Conservation (phyloP, 371 early-diverging fungal species). For the Haplosporangium sp. region DNA sequence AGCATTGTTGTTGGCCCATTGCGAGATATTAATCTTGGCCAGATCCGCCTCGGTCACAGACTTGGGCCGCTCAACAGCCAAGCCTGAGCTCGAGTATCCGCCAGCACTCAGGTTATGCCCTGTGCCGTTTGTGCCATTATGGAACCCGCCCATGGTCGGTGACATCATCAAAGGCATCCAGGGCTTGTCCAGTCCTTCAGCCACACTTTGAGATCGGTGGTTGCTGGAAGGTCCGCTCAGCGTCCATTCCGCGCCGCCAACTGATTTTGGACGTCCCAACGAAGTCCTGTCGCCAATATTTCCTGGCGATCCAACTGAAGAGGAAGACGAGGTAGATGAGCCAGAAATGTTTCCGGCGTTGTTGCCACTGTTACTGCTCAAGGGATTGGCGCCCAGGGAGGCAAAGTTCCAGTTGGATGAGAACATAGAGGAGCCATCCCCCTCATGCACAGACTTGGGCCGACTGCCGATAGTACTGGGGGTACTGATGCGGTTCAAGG, state of each 20-base stretch:
- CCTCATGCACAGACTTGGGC: constrained; percentile 64
- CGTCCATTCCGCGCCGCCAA: constrained; percentile 75
- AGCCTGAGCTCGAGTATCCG: constrained; percentile 46
- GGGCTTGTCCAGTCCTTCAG: constrained; percentile 40
- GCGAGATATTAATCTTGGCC: constrained; percentile 42
- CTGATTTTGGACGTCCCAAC: constrained; percentile 73
- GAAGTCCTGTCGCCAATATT: constrained; percentile 55
- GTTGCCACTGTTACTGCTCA: constrained; percentile 19
- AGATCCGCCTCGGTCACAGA: constrained; percentile 63
- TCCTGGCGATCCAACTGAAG: constrained; percentile 43
- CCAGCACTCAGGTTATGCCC: constrained; percentile 36
- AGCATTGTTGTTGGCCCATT: constrained; percentile 27
- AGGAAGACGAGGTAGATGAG: constrained; percentile 2
- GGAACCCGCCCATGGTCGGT: constrained; percentile 58
- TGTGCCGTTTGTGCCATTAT: constrained; percentile 50
- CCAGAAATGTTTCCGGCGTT: not conserved
- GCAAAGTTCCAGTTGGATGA: constrained; percentile 51
- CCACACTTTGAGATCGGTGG: constrained; percentile 12
- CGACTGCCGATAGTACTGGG: constrained; percentile 38
- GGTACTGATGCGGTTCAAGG: constrained; percentile 33
- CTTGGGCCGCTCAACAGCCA: constrained; percentile 62
- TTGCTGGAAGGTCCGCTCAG: constrained; percentile 29
- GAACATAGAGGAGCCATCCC: constrained; percentile 62
- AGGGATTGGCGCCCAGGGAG: constrained; percentile 39
- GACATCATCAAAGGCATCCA: constrained; percentile 58